Base-by-base conservation (phyloP, 2,329 filamentous ascomycete genomes). In the Pestalotiopsis sp. region DNA sequence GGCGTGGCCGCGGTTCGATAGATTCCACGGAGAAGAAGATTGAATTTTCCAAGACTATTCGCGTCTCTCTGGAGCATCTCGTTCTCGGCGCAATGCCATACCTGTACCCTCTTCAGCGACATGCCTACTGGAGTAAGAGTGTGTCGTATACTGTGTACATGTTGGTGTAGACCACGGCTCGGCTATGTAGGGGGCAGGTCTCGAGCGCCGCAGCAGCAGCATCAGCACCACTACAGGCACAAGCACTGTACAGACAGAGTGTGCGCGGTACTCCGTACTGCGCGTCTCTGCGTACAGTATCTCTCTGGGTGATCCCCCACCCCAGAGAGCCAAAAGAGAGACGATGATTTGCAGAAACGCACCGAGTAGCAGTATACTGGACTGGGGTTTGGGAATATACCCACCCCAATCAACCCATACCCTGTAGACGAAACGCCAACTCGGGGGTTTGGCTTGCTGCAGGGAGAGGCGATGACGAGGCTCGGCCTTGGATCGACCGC, bases 391-490 rank as follows among this genome's bases (percentile, higher is more conserved):
- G 45, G 17, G 45, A 20, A 59, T 31, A 59, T 60, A 36, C 57
- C 23, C 25, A 60, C 31, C 57, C 25, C 57, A 27, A 36, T 60
- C 25, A 20, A 60, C 57, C 45, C 45, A 36, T 63, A 56, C 41
- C 49, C 49, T 56, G 64, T 56, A 61, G 52, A 60, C 65, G 65
- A 66, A 66, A 66, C 65, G 41, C 23, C 38, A 61, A 66, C 20
- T 39, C 52, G 13, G 31, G 65, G 56, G 27, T 36, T 41, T 60
- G 17, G 52, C 39, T 36, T 49, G 27, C 56, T 66, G 45, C 31
- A 56, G 45, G 45, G 65, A 36, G 65, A 52, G 65, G 66, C 66
- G 66, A 67, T 67, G 66, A 67, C 66, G 66, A 67, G 66, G 66
- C 66, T 58, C 59, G 66, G 66, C 66, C 36, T 36, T 58, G 39